Evolutionary conservation across 1,139 yeast species (phyloP), one percentile per base, ranked within the genome.

Genomic region (Debaryomyces udenii): DNA sequence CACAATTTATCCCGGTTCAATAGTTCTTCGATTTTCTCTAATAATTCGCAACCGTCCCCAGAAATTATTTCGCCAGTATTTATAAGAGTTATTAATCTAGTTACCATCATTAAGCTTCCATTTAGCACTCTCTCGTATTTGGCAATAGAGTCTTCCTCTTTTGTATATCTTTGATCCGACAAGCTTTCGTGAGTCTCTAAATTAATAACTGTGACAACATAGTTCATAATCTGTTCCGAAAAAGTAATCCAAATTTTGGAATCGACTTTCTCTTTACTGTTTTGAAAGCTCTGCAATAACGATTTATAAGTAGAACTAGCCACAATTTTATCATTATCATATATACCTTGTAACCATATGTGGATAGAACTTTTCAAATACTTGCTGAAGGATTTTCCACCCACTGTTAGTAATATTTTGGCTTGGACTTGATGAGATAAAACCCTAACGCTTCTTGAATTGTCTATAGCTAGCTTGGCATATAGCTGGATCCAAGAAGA

Each of bases 401-500:
- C 90, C 27, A 85, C 78, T 34, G 79, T 66, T 16, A 55, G 48
- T 40, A 72, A 57, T 36, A 66, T 61, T 23, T 60, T 59, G 1
- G 83, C 78, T 46, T 90, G 91, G 4, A 83, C 69, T 46, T 75
- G 80, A 56, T 89, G 95, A 3, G 88, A 62, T 26, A 74, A 57
- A 3, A 65, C 47, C 43, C 97, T 71, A 2, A 88, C 88, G 13
- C 66, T 63, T 50, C 85, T 78, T 3, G 91, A 80, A 42, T 79
- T 80, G 48, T 86, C 95, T 9, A 84, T 72, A 3, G 93, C 76
- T 31, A 90, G 64, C 54, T 89, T 88, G 1, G 96, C 85, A 54
- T 87, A 91, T 32, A 87, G 52, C 57, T 88, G 96, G 26, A 86
- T 71, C 96, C 96, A 90, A 3, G 89, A 75, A 6, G 78, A 66